Evolutionary conservation across 2,329 filamentous ascomycete species (phyloP).

Genomic region (Lasiodiplodia gonubiensis): DNA sequence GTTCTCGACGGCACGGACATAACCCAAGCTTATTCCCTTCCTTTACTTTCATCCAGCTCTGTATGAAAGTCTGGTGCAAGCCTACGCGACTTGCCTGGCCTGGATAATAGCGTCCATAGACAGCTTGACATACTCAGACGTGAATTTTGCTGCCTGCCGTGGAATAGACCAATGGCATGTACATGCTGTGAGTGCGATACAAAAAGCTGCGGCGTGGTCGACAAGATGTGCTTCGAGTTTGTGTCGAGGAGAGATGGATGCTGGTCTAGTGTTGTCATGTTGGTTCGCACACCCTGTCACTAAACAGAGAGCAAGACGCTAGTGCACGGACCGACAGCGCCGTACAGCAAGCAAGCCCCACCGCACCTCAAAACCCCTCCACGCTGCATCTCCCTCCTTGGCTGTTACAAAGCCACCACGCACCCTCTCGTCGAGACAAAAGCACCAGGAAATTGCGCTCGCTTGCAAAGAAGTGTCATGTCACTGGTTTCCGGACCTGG

Average conservation of each 20-base stretch:
- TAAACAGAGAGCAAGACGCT: too few relatives aligned
- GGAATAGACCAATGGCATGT: background rate
- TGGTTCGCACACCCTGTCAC: too few relatives aligned
- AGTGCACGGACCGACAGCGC: too few relatives aligned
- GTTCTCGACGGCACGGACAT: background rate
- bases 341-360: slow-evolving; percentile 15
- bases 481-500: slow-evolving; percentile 66
- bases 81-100: background rate
- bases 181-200: too few relatives aligned
- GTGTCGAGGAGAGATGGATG: background rate
- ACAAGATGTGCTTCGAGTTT: too few relatives aligned
- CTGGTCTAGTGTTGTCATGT: background rate
- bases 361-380: slow-evolving; percentile 5
- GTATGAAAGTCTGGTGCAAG: slow-evolving; percentile 8
- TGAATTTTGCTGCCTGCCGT: background rate
- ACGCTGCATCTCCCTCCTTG: background rate
- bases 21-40: background rate
- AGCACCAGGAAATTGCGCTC: background rate
- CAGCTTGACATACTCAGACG: background rate
- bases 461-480: slow-evolving; percentile 48
- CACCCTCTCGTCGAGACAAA: background rate
- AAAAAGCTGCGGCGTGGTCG: too few relatives aligned
- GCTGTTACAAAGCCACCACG: background rate
- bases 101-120: slow-evolving; percentile 4
- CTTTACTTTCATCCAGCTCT: background rate